Evolutionary conservation across 805 yeast species (phyloP), one percentile per base, ranked within the genome.

Genomic region (Sugiyamaella qingdaonensis): DNA sequence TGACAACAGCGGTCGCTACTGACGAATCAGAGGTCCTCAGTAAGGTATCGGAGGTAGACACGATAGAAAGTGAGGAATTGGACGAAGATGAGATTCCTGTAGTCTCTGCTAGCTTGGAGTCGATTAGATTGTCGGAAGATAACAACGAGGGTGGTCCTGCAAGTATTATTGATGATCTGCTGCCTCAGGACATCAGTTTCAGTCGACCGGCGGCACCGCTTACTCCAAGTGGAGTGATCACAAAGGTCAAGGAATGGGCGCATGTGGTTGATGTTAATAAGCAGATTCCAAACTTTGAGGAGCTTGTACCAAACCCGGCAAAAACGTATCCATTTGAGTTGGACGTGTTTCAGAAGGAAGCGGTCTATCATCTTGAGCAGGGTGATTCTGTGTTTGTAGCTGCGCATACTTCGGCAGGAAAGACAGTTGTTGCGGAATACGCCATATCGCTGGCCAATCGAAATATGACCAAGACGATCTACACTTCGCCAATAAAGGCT

Each of bases 341-440:
- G 46, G 99, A 94, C 71, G 84, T 86, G 33, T 94, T 94, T 71
- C 99, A 94, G 67, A 90, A 94, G 65, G 98, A 94, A 70, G 99
- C 99, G 0, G 86, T 94, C 0, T 94, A 87, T 65, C 98, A 91
- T 69, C 74, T 94, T 56, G 99, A 94, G 65, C 96, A 90, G 68
- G 98, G 98, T 36, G 99, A 94, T 65, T 92, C 98, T 7, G 99
- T 94, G 2, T 94, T 94, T 70, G 96, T 94, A 2, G 98, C 98
- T 2, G 99, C 99, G 0, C 99, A 92, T 68, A 92, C 99, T 0
- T 92, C 98, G 2, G 99, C 99, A 0, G 99, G 99, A 71, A 92
- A 92, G 65, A 92, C 99, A 0, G 99, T 92, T 2, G 96, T 94
- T 24, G 99, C 99, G 0, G 99, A 92, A 67, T 92, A 92, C 66